A percentile compares a stretch with the other conserved stretches of the same genome.
These are phyloP conservation scores for Lachnellula cervina DNA, from an alignment of 2,329 filamentous ascomycete species.

Conservation along the genomic window DNA sequence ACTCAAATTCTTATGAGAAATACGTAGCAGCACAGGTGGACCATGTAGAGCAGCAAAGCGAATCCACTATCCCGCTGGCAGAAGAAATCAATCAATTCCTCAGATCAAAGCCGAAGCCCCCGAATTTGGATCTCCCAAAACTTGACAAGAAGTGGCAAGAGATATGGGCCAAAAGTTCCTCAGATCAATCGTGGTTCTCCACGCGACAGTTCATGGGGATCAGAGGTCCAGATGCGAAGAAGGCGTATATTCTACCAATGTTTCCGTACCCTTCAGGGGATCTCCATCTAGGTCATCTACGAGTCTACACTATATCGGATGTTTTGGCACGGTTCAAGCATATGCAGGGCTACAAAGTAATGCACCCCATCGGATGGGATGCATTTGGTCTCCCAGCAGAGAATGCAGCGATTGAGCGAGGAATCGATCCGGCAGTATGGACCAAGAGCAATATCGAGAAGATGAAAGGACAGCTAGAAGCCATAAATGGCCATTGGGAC, in stretches of 20 bases:
- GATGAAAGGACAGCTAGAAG: constrained; percentile 77
- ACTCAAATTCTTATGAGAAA: too few species aligned
- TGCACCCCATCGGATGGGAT: constrained; percentile 94
- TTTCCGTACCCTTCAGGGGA: constrained; percentile 88
- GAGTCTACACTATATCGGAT: constrained; percentile 88
- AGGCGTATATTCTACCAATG: constrained; percentile 78
- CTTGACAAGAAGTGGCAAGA: constrained; percentile 28
- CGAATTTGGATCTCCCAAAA: constrained; percentile 16
- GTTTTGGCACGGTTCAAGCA: constrained; percentile 71
- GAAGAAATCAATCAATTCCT: neutral
- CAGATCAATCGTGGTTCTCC: neutral
- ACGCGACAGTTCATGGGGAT: neutral
- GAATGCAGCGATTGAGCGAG: constrained; percentile 82
- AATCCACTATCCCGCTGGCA: neutral
- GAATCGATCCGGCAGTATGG: constrained; percentile 73
- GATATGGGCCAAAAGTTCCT: constrained; percentile 14
- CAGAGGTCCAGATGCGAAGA: constrained; percentile 14
- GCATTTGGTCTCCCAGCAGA: constrained; percentile 87
- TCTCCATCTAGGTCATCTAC: constrained; percentile 79
- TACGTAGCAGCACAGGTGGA: too few species aligned
- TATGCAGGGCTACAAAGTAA: constrained; percentile 68
- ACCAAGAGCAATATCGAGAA: constrained; percentile 73
- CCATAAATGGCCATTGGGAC: constrained; percentile 79
- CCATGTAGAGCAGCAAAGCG: neutral
- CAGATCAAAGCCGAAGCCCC: neutral